Percentiles rank a stretch among this genome's conserved stretches.
phyloP scores from a whole-genome alignment of 192 early-diverging fungal genomes.

The Coemansia sp. region DNA sequence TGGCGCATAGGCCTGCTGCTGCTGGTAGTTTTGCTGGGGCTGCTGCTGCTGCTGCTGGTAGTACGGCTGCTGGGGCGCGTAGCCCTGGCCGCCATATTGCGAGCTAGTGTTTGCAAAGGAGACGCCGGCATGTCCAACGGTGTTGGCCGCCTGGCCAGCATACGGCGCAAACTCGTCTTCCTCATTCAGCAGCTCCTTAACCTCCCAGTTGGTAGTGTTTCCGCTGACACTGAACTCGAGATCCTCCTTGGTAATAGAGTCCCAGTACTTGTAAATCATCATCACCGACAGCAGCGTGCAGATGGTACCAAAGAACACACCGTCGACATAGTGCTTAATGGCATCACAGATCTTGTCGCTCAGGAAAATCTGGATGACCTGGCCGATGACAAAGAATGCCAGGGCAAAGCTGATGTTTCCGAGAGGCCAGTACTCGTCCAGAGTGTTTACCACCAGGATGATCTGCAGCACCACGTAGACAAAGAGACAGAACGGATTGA shows the following conservation, averaged over 20 bases:
- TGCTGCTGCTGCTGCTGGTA: conserved; percentile 18
- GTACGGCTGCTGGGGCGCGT: conserved; percentile 12
- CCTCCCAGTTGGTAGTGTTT: conserved; percentile 78
- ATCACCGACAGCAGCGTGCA: conserved; percentile 89
- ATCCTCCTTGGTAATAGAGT: conserved; percentile 98
- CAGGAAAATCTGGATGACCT: conserved; percentile 78
- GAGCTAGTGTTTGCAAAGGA: conserved; percentile 49
- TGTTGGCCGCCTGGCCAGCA: conserved; percentile 48
- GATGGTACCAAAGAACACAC: conserved; percentile 94
- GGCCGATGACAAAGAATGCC: conserved; percentile 82
- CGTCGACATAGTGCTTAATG: conserved; percentile 95
- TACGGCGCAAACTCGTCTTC: conserved; percentile 52
- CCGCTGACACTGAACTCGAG: conserved; percentile 84
- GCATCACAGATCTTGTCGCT: conserved; percentile 78
- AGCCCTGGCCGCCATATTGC: conserved; percentile 35
- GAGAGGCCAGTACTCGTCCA: conserved; percentile 96
- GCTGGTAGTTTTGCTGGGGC: conserved; percentile 16
- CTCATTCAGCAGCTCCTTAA: conserved; percentile 63
- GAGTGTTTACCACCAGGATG: conserved; percentile 87
- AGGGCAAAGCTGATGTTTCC: conserved; percentile 90
- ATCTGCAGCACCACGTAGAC: conserved; percentile 90
- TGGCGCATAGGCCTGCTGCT: conserved; percentile 31
- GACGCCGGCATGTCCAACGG: conserved; percentile 43
- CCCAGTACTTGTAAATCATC: conserved; percentile 99
- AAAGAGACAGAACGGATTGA: conserved; percentile 74